These are phyloP conservation scores for Vigna nakashimae DNA, from an alignment of 306 rosid species.

Conservation along the genomic window DNA sequence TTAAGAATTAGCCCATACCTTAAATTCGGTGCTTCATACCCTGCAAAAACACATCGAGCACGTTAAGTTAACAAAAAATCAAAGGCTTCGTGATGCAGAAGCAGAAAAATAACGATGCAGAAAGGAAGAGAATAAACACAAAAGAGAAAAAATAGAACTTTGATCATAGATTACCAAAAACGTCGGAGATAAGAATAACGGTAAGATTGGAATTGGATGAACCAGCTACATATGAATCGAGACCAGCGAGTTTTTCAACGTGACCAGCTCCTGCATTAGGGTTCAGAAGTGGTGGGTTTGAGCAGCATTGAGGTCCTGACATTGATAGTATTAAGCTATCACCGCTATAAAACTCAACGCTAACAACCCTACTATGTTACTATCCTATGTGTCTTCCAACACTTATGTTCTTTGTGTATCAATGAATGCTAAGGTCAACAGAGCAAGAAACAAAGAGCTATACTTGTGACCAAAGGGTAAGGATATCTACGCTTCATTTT, in stretches of 20 bases:
- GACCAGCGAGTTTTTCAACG: conserved; percentile 61
- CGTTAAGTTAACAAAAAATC: conserved; percentile 31
- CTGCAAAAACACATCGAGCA: conserved; percentile 49
- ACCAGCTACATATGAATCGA: conserved; percentile 61
- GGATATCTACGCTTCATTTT: too few relatives aligned
- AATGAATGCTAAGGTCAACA: too few relatives aligned
- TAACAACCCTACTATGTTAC: too few relatives aligned
- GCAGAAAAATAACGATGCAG: background rate
- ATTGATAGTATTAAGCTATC: background rate
- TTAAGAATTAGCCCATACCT: conserved; percentile 50
- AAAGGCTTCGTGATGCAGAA: too few relatives aligned
- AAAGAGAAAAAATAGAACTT: background rate
- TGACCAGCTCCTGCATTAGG: conserved; percentile 66
- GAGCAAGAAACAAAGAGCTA: too few relatives aligned
- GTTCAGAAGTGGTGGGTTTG: conserved; percentile 51
- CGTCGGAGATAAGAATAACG: conserved; percentile 61
- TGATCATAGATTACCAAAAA: conserved; percentile 46
- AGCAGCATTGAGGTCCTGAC: conserved; percentile 35
- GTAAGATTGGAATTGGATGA: conserved; percentile 57
- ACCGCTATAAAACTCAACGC: background rate
- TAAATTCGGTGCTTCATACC: conserved; percentile 77
- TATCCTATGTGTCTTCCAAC: too few relatives aligned
- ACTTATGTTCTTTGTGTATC: too few relatives aligned
- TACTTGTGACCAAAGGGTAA: too few relatives aligned
- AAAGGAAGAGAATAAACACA: background rate